Evolutionary conservation across 768 basidiomycete species (phyloP).

Genomic region (Ramaria sp.): DNA sequence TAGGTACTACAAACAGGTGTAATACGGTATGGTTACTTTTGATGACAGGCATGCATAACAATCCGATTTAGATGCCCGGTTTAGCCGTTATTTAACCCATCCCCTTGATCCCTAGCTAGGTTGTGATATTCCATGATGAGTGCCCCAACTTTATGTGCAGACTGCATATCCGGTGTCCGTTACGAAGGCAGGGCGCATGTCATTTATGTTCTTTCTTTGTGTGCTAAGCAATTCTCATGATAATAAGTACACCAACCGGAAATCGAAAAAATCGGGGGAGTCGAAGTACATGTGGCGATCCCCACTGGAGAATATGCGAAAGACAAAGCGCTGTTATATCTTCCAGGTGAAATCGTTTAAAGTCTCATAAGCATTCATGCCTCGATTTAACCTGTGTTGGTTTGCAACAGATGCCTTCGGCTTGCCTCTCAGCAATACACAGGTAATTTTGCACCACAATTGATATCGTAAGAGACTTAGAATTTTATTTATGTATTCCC

Average conservation of each 20-base stretch:
- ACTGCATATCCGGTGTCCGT: slow-evolving; percentile 3
- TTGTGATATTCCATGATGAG: neutral
- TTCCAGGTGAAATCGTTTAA: slow-evolving; percentile 3
- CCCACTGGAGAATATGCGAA: slow-evolving; percentile 7
- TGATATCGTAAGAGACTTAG: neutral
- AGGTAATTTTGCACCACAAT: neutral
- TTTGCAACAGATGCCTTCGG: slow-evolving; percentile 7
- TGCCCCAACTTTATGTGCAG: neutral
- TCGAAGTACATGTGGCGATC: slow-evolving; percentile 8
- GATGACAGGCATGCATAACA: too few relatives aligned
- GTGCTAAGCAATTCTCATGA: neutral
- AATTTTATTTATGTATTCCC: neutral
- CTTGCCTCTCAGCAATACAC: neutral
- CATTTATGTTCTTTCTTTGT: too few relatives aligned
- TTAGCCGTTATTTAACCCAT: too few relatives aligned
- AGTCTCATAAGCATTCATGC: neutral
- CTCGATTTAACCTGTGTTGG: neutral
- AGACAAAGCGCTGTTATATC: slow-evolving; percentile 9
- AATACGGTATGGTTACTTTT: too few relatives aligned
- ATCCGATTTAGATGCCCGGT: too few relatives aligned
- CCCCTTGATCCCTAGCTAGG: too few relatives aligned
- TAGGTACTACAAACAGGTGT: too few relatives aligned
- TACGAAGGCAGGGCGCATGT: neutral
- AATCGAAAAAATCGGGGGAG: slow-evolving; percentile 9
- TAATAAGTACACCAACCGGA: neutral